A percentile compares a stretch with the other conserved stretches of the same genome.
These are phyloP conservation scores for Verticillium tricorpus DNA, from an alignment of 2,329 filamentous ascomycete species.

Conservation along the genomic window DNA sequence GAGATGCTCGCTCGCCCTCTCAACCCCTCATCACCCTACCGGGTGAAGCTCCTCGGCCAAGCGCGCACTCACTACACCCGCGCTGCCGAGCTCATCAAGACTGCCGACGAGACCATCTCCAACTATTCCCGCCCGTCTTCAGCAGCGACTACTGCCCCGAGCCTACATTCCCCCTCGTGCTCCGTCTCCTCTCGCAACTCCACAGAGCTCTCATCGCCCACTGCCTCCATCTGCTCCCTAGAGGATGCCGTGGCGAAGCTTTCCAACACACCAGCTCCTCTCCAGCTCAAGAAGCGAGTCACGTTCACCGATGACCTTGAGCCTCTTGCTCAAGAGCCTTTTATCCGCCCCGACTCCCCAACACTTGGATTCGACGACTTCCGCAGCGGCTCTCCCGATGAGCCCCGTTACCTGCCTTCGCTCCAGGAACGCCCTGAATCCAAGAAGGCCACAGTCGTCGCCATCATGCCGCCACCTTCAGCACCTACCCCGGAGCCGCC, in stretches of 20 bases:
- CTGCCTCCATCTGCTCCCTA: constrained; percentile 36
- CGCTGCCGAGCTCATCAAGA: constrained; percentile 42
- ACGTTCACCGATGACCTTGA: constrained; percentile 32
- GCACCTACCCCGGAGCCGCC: constrained; percentile 10
- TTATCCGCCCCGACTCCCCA: constrained; percentile 55
- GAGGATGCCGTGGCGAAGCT: constrained; percentile 20
- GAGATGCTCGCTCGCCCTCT: constrained; percentile 51
- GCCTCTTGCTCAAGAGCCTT: constrained; percentile 33
- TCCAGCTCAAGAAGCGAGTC: constrained; percentile 32
- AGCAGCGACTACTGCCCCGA: constrained; percentile 25
- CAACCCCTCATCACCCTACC: constrained; percentile 38
- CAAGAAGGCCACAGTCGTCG: constrained; percentile 10
- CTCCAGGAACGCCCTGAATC: constrained; percentile 11
- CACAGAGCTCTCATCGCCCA: constrained; percentile 41
- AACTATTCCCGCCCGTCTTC: constrained; percentile 22
- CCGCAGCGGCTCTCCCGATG: background rate
- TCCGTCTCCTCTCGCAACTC: constrained; percentile 36
- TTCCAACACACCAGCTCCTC: constrained; percentile 2
- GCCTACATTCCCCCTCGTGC: constrained; percentile 40
- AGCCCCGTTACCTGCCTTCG: constrained; percentile 5
- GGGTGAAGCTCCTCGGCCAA: constrained; percentile 43
- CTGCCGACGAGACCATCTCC: constrained; percentile 38
- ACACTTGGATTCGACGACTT: constrained; percentile 48
- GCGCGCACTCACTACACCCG: constrained; percentile 47
- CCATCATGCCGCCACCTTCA: constrained; percentile 12